Percentiles rank a stretch among this genome's conserved stretches.
Evolutionary conservation across 2,329 filamentous ascomycete genomes (phyloP).

Genomic region (Colletotrichum truncatum): DNA sequence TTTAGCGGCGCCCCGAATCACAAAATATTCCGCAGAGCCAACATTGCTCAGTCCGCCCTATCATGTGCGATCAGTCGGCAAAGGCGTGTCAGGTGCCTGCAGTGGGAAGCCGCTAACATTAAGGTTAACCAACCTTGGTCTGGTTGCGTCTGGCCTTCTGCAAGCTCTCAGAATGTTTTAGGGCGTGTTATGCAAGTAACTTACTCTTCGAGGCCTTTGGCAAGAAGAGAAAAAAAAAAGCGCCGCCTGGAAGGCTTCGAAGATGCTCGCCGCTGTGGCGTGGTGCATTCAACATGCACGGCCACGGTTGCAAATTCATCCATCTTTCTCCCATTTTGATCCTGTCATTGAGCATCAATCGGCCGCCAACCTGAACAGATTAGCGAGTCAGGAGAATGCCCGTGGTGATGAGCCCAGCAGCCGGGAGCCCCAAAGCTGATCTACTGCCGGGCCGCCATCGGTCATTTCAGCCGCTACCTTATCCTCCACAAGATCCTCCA

Average conservation of each 20-base stretch:
- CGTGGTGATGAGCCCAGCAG: slow-evolving; percentile 6
- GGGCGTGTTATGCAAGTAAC: neutral
- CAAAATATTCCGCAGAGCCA: slow-evolving; percentile 4
- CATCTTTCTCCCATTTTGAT: neutral
- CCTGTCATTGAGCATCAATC: neutral
- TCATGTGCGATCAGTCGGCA: slow-evolving; percentile 27
- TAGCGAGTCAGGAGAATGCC: slow-evolving; percentile 22
- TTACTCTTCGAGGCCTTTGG: neutral
- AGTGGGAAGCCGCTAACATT: slow-evolving; percentile 26
- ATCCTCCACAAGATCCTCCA: slow-evolving; percentile 26
- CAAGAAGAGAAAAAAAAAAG: too few species aligned
- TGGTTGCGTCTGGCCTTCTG: slow-evolving; percentile 19
- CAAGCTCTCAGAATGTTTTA: neutral
- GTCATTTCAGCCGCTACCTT: slow-evolving; percentile 2
- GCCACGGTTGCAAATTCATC: slow-evolving; percentile 18
- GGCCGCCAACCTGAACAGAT: slow-evolving; percentile 1
- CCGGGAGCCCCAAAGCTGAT: slow-evolving; percentile 8
- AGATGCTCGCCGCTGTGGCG: neutral
- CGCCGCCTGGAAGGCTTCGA: slow-evolving; percentile 7
- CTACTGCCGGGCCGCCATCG: slow-evolving; percentile 13
- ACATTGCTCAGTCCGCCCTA: slow-evolving; percentile 1
- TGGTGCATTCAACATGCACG: slow-evolving; percentile 7
- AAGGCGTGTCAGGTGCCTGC: slow-evolving; percentile 30
- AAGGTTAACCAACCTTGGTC: slow-evolving; percentile 29
- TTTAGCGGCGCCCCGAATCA: slow-evolving; percentile 10